A percentile compares a stretch with the other conserved stretches of the same genome.
Evolutionary conservation across 2,329 filamentous ascomycete species (phyloP).

Genomic region (Coniochaeta prunicola): DNA sequence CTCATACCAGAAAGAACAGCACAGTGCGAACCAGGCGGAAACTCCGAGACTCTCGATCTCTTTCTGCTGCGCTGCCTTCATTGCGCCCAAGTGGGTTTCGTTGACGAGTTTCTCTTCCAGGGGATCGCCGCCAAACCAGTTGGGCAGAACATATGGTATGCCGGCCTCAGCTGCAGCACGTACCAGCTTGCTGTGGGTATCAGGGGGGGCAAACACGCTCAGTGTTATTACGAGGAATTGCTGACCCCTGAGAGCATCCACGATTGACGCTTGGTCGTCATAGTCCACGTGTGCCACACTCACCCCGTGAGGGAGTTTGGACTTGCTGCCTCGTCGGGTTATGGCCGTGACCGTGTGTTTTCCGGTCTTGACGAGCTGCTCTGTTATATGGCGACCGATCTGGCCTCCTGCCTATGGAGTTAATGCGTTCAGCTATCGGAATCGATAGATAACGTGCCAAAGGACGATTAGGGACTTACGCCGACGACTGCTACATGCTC

Average conservation of each 20-base stretch:
- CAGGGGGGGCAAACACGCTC: slow-evolving; percentile 23
- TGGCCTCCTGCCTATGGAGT: slow-evolving; percentile 14
- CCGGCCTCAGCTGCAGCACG: slow-evolving; percentile 34
- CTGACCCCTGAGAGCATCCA: slow-evolving; percentile 21
- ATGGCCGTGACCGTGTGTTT: slow-evolving; percentile 43
- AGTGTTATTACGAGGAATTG: slow-evolving; percentile 32
- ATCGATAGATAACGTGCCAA: neutral
- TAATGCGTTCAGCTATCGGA: slow-evolving; percentile 2
- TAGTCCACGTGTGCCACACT: slow-evolving; percentile 31
- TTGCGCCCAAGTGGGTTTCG: neutral
- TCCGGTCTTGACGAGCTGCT: slow-evolving; percentile 32
- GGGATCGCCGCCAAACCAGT: slow-evolving; percentile 24
- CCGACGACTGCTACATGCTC: slow-evolving; percentile 18
- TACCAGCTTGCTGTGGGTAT: slow-evolving; percentile 30
- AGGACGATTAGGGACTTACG: slow-evolving; percentile 8
- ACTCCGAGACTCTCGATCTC: slow-evolving; percentile 30
- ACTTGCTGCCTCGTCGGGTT: slow-evolving; percentile 33
- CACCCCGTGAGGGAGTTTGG: slow-evolving; percentile 30
- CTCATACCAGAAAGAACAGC: slow-evolving; percentile 46
- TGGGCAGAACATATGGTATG: slow-evolving; percentile 38
- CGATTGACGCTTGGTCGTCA: slow-evolving; percentile 14
- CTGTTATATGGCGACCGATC: slow-evolving; percentile 12
- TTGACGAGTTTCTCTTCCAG: slow-evolving; percentile 14
- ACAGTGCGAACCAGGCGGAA: slow-evolving; percentile 36
- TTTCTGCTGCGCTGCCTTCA: slow-evolving; percentile 7